Evolutionary conservation across 2,329 filamentous ascomycete genomes (phyloP), one percentile per base, ranked within the genome.

Genomic region (Penicillium sp.): DNA sequence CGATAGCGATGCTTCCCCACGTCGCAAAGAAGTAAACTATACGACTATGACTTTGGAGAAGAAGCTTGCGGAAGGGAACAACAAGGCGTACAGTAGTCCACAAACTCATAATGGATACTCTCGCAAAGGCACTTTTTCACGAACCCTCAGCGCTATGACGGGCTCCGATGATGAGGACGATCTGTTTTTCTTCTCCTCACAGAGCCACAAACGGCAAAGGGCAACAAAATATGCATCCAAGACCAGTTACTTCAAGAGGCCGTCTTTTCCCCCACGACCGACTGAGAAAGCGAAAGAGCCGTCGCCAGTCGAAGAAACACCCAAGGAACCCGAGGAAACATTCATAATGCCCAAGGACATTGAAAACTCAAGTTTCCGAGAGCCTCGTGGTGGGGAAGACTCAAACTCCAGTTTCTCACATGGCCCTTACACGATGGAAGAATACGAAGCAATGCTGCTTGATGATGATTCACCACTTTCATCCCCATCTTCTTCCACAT

Each of bases 401-500:
- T 55, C 48, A 8, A 54, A 56, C 15, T 60, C 63, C 8, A 63
- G 56, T 48, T 64, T 65, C 9, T 68, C 67, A 3, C 42, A 63
- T 13, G 58, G 56, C 12, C 55, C 60, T 24, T 57, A 55, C 22
- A 62, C 61, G 5, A 51, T 51, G 37, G 57, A 56, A 21, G 56
- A 61, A 12, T 38, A 43, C 19, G 40, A 45, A 15, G 31, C 35
- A 17, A 24, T 48, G 19, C 32, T 56, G n/a, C 50, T 62, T 22
- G 62, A 62, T 10, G 62, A 63, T 24, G 56, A 63, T 32, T 60
- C 56, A 2, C 45, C 64, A 1, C 54, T 68, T 56, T 66, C n/a
- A 67, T 66, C 63, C 4, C 47, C 55, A 2, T 54, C 57, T 3
- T 57, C 57, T 3, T 52, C 52, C n/a, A 35, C 61, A 5, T 53